phyloP scores from a whole-genome alignment of 306 rosid species.

The Rosa lucieae region DNA sequence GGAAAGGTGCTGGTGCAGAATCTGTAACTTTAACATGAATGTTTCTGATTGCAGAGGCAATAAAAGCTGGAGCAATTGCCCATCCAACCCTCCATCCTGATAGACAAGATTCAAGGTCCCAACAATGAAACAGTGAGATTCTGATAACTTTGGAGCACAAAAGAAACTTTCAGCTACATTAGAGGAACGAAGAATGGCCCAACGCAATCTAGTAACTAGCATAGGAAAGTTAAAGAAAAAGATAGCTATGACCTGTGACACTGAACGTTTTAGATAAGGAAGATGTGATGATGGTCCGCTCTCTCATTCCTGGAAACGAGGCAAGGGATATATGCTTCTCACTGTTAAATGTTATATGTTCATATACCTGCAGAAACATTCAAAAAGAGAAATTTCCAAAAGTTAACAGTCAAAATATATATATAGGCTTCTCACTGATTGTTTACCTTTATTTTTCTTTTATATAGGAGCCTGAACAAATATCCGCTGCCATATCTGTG shows the following conservation, averaged over 20 bases:
- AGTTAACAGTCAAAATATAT: not conserved
- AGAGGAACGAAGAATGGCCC: constrained; percentile 2
- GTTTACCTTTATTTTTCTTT: not conserved
- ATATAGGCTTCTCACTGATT: not conserved
- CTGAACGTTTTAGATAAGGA: constrained; percentile 79
- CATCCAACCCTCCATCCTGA: constrained; percentile 98
- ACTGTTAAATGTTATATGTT: constrained; percentile 58
- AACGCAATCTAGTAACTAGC: not conserved
- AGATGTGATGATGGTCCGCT: constrained; percentile 74
- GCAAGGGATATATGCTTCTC: constrained; percentile 75
- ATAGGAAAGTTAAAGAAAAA: not conserved
- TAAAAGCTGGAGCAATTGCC: constrained; percentile 79
- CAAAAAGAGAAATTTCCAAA: not conserved
- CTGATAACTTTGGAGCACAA: not conserved
- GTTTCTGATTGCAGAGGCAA: constrained; percentile 75
- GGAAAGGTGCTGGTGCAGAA: constrained; percentile 90
- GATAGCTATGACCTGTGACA: constrained; percentile 55
- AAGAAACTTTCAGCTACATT: not conserved
- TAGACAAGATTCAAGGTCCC: constrained; percentile 13
- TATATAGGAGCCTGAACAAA: not conserved
- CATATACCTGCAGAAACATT: constrained; percentile 59
- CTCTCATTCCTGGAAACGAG: constrained; percentile 77
- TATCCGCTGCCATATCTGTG: not conserved
- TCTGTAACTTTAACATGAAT: constrained; percentile 66
- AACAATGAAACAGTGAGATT: constrained; percentile 19